phyloP scores from a whole-genome alignment of 108 stramenopile genomes.

The Skeletonema tropicum region DNA sequence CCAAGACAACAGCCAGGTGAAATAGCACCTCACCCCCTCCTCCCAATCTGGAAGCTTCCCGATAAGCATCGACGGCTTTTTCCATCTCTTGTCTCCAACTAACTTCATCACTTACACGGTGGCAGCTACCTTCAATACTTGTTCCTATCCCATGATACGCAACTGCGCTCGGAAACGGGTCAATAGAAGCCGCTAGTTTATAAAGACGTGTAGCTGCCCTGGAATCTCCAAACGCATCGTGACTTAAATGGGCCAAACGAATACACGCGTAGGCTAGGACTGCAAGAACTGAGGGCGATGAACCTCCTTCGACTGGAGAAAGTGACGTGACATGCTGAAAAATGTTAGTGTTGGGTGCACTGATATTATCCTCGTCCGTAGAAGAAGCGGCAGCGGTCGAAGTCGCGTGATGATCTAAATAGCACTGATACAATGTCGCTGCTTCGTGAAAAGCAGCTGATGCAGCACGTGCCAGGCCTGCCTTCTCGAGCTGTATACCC shows the following conservation, averaged over 20 bases:
- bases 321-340: constrained; percentile 81
- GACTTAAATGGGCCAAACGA: constrained; percentile 70
- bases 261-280: constrained; percentile 75
- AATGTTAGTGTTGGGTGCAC: constrained; percentile 14
- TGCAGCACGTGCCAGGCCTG: constrained; percentile 72
- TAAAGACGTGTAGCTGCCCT: constrained; percentile 77
- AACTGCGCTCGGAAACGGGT: constrained; percentile 67
- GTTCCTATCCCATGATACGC: constrained; percentile 74
- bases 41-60: constrained; percentile 48
- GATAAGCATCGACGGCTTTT: constrained; percentile 71
- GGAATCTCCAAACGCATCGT: constrained; percentile 82
- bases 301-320: background rate
- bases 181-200: constrained; percentile 58
- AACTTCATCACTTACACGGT: constrained; percentile 6
- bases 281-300: constrained; percentile 34
- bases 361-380: background rate
- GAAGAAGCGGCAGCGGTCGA: background rate
- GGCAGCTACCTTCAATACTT: constrained; percentile 59
- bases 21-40: constrained; percentile 53
- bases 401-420: constrained; percentile 48
- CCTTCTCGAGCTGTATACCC: constrained; percentile 70
- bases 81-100: constrained; percentile 58
- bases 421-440: constrained; percentile 88
- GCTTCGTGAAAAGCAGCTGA: constrained; percentile 80
- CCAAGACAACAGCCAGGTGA: constrained; percentile 79